These are phyloP conservation scores for Skeletonema marinoi DNA, from an alignment of 108 stramenopile species.

Conservation along the genomic window DNA sequence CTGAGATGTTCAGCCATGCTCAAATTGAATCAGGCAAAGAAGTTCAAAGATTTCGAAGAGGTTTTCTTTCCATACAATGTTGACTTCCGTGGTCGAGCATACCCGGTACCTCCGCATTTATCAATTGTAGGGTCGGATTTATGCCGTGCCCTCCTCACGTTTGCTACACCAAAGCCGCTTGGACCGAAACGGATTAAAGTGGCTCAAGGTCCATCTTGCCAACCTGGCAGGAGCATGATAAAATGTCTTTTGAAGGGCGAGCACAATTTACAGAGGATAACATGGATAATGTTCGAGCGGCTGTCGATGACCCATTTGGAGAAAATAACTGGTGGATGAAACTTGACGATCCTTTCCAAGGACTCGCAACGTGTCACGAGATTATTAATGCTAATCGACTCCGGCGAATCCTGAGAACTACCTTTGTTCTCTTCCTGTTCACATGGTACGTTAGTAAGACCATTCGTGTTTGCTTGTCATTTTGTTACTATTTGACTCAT, in stretches of 20 bases:
- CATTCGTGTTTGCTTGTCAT: not conserved
- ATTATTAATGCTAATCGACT: slow-evolving; percentile 90
- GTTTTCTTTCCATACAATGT: slow-evolving; percentile 99
- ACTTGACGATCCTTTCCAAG: slow-evolving; percentile 98
- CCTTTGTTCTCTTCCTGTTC: slow-evolving; percentile 91
- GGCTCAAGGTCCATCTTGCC: slow-evolving; percentile 97
- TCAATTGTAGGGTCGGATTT: slow-evolving; percentile 97
- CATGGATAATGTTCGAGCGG: slow-evolving; percentile 83
- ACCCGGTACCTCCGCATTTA: slow-evolving; percentile 98
- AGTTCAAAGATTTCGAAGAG: slow-evolving; percentile 83
- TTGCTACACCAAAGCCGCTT: slow-evolving; percentile 90
- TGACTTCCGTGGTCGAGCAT: slow-evolving; percentile 98
- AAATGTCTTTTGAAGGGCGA: slow-evolving; percentile 94
- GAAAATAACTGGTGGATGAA: slow-evolving; percentile 93
- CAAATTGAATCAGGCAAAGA: slow-evolving; percentile 87
- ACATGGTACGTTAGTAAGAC: slow-evolving; percentile 56
- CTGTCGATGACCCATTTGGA: slow-evolving; percentile 84
- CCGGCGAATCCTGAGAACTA: slow-evolving; percentile 88
- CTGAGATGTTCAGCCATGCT: slow-evolving; percentile 86
- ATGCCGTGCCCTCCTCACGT: slow-evolving; percentile 92
- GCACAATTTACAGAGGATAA: slow-evolving; percentile 88
- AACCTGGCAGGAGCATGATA: slow-evolving; percentile 95
- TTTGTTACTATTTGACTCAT: not conserved
- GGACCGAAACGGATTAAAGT: slow-evolving; percentile 90
- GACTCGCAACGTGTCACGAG: slow-evolving; percentile 96